Conservation (phyloP, 352 stramenopile species). For the Globisporangium paroecandrum region DNA sequence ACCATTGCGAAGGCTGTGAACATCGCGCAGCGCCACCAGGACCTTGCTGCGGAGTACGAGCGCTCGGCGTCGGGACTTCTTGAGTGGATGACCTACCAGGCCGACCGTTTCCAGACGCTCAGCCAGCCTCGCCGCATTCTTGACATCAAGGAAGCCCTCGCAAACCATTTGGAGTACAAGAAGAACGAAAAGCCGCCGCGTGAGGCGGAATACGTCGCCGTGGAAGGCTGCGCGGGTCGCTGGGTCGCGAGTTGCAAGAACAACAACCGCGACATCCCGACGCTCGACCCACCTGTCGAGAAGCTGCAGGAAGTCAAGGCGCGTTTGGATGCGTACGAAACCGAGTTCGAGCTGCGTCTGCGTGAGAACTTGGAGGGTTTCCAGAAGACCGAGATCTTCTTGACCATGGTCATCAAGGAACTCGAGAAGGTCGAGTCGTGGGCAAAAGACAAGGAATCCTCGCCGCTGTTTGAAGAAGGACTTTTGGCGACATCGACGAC, state of each 20-base stretch:
- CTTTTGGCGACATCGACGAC: slow-evolving; percentile 50
- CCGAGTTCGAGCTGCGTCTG: slow-evolving; percentile 68
- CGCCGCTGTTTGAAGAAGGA: slow-evolving; percentile 62
- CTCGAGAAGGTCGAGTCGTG: slow-evolving; percentile 80
- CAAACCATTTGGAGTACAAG: slow-evolving; percentile 80
- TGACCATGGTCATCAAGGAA: slow-evolving; percentile 84
- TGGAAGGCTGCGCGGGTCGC: slow-evolving; percentile 74
- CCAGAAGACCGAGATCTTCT: slow-evolving; percentile 79
- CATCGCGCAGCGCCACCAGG: slow-evolving; percentile 87
- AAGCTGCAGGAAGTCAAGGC: slow-evolving; percentile 78
- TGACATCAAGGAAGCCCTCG: slow-evolving; percentile 64
- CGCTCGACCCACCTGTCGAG: slow-evolving; percentile 70
- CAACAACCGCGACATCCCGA: slow-evolving; percentile 72
- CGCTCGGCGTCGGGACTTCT: slow-evolving; percentile 62
- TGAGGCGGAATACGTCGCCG: slow-evolving; percentile 76
- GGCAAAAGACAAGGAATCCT: slow-evolving; percentile 78
- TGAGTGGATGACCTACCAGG: slow-evolving; percentile 70
- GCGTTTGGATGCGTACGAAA: slow-evolving; percentile 62
- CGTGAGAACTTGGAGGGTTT: slow-evolving; percentile 74
- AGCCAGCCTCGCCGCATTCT: slow-evolving; percentile 61
- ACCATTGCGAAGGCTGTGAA: slow-evolving; percentile 89
- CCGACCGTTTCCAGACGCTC: slow-evolving; percentile 72
- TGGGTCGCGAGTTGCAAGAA: slow-evolving; percentile 88
- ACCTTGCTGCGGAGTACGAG: slow-evolving; percentile 73
- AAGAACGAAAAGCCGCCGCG: slow-evolving; percentile 81